phyloP scores from a whole-genome alignment of 768 basidiomycete genomes.

The Lactarius hatsudake region DNA sequence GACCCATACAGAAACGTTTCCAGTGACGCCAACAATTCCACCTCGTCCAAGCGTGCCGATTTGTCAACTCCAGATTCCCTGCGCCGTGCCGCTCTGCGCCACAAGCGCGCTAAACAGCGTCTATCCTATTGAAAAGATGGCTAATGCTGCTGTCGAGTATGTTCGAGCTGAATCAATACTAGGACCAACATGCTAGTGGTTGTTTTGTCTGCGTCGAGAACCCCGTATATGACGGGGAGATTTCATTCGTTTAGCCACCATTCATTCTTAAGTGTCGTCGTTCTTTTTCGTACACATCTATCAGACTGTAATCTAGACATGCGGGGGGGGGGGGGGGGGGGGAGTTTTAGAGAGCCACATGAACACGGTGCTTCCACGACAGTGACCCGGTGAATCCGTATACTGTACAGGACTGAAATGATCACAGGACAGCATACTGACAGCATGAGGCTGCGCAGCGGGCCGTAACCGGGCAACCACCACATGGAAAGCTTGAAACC shows the following conservation, averaged over 20 bases:
- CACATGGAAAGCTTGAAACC: too few species aligned
- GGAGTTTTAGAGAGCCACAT: neutral
- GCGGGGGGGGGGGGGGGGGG: neutral
- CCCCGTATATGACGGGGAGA: neutral
- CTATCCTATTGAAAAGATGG: neutral
- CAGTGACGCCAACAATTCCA: neutral
- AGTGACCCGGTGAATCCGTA: neutral
- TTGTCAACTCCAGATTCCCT: neutral
- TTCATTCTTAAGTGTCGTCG: neutral
- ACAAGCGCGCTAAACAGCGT: neutral
- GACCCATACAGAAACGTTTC: slow-evolving; percentile 40
- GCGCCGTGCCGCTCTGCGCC: neutral
- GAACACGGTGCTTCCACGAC: neutral
- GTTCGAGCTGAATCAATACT: too few species aligned
- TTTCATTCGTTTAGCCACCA: neutral
- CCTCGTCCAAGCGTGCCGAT: neutral
- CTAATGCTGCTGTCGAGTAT: neutral
- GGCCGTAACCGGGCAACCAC: too few species aligned
- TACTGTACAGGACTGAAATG: too few species aligned
- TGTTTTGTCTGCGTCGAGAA: neutral
- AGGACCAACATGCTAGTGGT: neutral
- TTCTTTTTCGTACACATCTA: neutral
- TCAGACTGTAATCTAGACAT: neutral
- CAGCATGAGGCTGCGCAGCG: too few species aligned
- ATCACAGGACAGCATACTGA: too few species aligned